These are phyloP conservation scores for Ceratocystis variospora DNA, from an alignment of 2,329 filamentous ascomycete genomes.

Conservation along the genomic window DNA sequence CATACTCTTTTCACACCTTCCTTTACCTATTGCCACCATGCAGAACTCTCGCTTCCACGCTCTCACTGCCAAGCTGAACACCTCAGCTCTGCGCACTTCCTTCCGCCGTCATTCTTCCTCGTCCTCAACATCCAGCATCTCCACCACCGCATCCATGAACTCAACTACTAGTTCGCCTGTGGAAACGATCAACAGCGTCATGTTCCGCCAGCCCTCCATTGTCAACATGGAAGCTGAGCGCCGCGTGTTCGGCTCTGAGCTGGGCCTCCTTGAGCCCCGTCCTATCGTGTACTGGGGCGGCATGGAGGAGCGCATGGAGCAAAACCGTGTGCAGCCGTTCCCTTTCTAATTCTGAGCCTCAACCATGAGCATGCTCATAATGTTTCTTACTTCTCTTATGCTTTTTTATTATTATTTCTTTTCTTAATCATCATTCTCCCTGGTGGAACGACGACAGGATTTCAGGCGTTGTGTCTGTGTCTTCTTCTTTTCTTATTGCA, in stretches of 20 bases:
- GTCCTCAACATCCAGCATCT: conserved; percentile 29
- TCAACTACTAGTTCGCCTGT: conserved; percentile 31
- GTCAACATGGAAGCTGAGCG: conserved; percentile 45
- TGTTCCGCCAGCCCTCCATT: conserved; percentile 44
- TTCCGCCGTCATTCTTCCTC: conserved; percentile 39
- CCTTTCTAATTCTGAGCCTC: conserved; percentile 9
- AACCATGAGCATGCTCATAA: neutral
- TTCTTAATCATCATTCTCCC: conserved; percentile 15
- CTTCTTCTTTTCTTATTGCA: conserved; percentile 7
- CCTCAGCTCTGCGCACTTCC: conserved; percentile 35
- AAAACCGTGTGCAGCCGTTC: conserved; percentile 14
- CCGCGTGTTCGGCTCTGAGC: conserved; percentile 37
- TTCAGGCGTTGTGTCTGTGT: conserved; percentile 3
- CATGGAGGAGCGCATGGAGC: conserved; percentile 43
- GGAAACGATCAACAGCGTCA: conserved; percentile 44
- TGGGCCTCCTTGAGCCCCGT: conserved; percentile 46
- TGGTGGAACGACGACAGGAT: conserved; percentile 11
- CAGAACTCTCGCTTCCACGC: conserved; percentile 36
- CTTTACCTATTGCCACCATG: conserved; percentile 28
- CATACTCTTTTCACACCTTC: neutral
- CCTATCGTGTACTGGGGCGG: conserved; percentile 51
- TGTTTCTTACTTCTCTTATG: neutral
- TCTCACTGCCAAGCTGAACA: conserved; percentile 38
- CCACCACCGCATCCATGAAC: conserved; percentile 15
- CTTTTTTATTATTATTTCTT: conserved; percentile 11